Evolutionary conservation across 768 basidiomycete species (phyloP), one percentile per base, ranked within the genome.

Genomic region (Rhodotorula toruloides): DNA sequence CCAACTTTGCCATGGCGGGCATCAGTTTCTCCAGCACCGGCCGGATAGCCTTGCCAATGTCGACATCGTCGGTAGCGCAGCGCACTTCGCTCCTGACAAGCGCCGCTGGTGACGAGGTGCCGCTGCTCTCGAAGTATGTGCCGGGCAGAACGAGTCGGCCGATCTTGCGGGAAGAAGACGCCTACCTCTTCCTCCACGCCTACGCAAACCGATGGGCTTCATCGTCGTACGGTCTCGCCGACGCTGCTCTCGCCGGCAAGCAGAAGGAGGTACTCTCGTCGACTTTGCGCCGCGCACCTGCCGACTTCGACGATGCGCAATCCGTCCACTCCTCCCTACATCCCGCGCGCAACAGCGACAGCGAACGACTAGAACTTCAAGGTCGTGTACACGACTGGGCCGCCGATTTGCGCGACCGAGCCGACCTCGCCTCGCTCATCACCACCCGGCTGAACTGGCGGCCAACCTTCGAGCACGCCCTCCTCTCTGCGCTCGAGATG

Each of bases 151-250:
- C 39, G 0, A 32, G 39, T 2, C 16, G 22, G 5, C 21, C 48
- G 25, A 13, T 5, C 19, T 12, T 44, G 6, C 34, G 48, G 6
- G 36, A 52, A n/a, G 17, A 55, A 50, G 32, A 31, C 29, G 22
- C 48, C n/a, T n/a, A 32, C 12, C 16, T 67, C 19, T 29, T 50
- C 2, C 59, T 61, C 19, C 54, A 55, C 22, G 34, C 29, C 13
- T 57, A 61, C 27, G 65, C 65, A 4, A 47, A 53, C 27, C 11
- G 3, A 3, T 49, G 49, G 32, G 47, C 58, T 2, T 32, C 54
- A 19, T 57, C 59, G 1, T 61, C 65, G 7, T 52, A 19, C 19
- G 65, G 65, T 3, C 21, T 67, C 49, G 65, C 65, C 1, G 37
- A 40, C 6, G 59, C 59, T 2, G 65, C 59, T 9, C 47, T 61